A percentile compares a stretch with the other conserved stretches of the same genome.
Evolutionary conservation across 2,329 filamentous ascomycete species (phyloP).

Genomic region (Neocatenulostroma microsporum): DNA sequence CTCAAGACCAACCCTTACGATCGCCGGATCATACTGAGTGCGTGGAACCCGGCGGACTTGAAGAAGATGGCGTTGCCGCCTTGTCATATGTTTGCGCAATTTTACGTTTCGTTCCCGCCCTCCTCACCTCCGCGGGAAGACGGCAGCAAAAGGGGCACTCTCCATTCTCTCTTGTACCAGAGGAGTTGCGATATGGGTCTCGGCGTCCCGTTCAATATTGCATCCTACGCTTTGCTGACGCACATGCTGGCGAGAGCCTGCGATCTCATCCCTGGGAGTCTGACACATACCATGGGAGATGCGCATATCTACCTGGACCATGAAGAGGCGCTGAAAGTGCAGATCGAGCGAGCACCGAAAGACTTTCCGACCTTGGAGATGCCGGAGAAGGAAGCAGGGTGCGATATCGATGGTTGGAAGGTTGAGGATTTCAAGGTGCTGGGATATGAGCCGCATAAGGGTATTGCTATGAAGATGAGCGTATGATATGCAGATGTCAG

Average conservation of each 20-base stretch:
- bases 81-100: conserved; percentile 97
- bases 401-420: conserved; percentile 84
- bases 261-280: conserved; percentile 72
- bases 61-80: conserved; percentile 85
- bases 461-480: conserved; percentile 98
- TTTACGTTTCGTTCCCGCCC: conserved; percentile 72
- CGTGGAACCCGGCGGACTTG: conserved; percentile 88
- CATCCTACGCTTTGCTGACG: conserved; percentile 83
- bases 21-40: conserved; percentile 77
- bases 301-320: conserved; percentile 96
- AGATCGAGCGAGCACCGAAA: conserved; percentile 71
- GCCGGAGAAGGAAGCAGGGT: conserved; percentile 51
- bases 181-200: conserved; percentile 94
- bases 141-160: conserved; percentile 50
- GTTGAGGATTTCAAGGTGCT: conserved; percentile 79
- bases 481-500: conserved; percentile 51
- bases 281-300: conserved; percentile 96
- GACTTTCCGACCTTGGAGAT: conserved; percentile 76
- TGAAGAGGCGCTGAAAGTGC: conserved; percentile 73
- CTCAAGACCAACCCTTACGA: conserved; percentile 78
- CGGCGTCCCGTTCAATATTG: conserved; percentile 96
- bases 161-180: conserved; percentile 89
- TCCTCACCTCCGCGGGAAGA: conserved; percentile 21
- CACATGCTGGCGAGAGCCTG: conserved; percentile 91
- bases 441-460: conserved; percentile 84